Base-by-base conservation (phyloP, 352 stramenopile species). In the Phytophthora aleatoria region DNA sequence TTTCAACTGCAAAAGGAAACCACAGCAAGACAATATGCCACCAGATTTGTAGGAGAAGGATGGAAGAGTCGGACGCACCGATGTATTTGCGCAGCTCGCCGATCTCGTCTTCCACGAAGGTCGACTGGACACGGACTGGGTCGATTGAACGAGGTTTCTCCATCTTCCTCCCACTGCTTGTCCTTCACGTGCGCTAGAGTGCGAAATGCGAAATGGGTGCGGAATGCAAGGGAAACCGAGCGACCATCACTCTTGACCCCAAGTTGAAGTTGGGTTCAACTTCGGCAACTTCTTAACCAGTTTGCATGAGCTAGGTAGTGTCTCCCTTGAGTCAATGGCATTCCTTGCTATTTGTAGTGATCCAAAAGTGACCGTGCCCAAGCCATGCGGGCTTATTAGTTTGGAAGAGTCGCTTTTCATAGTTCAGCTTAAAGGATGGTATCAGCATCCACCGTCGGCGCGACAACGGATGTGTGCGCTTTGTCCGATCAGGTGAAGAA, bases 401-500 rank as follows among this genome's bases (percentile, higher is more conserved):
- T 50, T n/a, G 62, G 62, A 74, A 57, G 27, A 43, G 67, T 74
- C 61, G 58, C 41, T 51, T 24, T 9, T 15, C 9, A 3, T 38
- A 38, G 11, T 1, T 8, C 2, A 38, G 7, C 5, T 10, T 3
- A 38, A 3, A 51, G 20, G 9, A 93, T 91, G 79, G 69, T 89
- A 15, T 87, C 78, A 1, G 63, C 62, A 31, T 81, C 76, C 35
- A 90, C 75, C 3, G 83, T 95, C 24, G 83, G 82, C 20, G 71
- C 77, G 16, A 89, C 74, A 7, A 94, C 85, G 2, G 66, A 78
- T 11, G 77, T 90, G 27, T 87, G 83, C 38, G 85, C 86, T 36
- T 77, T 92, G 11, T 89, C 85, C 10, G 87, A 94, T 61, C 81
- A 95, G 44, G 83, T 94, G 13, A 90, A 89, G 61, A 95, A 90